Conservation (phyloP, 2,329 filamentous ascomycete species). For the Phoma sp. region DNA sequence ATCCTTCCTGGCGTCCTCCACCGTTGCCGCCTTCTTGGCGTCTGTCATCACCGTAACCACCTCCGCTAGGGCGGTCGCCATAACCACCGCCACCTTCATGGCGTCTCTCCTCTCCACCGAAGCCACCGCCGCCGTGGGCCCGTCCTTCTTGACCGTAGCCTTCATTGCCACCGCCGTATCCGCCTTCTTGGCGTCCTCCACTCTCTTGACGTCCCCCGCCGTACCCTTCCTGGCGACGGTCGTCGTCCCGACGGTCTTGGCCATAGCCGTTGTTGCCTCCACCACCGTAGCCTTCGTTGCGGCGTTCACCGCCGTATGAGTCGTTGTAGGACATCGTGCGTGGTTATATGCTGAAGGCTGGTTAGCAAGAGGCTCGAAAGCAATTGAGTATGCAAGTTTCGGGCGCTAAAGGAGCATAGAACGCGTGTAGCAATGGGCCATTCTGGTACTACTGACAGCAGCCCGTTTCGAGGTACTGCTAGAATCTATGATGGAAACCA, state of each 20-base stretch:
- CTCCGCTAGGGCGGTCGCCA: constrained; percentile 2
- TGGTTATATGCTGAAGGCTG: neutral
- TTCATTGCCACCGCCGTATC: constrained; percentile 18
- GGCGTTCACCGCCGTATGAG: constrained; percentile 26
- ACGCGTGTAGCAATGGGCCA: neutral
- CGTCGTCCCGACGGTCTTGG: constrained; percentile 25
- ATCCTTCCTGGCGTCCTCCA: constrained; percentile 17
- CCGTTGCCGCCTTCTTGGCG: constrained; percentile 18
- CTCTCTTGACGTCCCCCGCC: constrained; percentile 14
- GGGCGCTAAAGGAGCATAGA: neutral
- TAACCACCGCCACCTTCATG: constrained; percentile 18
- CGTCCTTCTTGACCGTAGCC: constrained; percentile 16
- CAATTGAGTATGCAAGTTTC: neutral
- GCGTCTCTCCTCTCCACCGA: constrained; percentile 25
- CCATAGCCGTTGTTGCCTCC: constrained; percentile 24
- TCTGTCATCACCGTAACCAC: constrained; percentile 18
- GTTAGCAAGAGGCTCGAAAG: neutral
- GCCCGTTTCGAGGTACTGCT: neutral
- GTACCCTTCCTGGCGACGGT: constrained; percentile 16
- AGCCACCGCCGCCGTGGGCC: constrained; percentile 4
- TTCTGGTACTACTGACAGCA: neutral
- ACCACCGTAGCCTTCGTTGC: constrained; percentile 20
- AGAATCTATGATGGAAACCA: neutral
- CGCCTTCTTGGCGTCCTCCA: constrained; percentile 10
- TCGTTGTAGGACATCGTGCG: constrained; percentile 37